phyloP scores from a whole-genome alignment of 371 early-diverging fungal genomes.

The Mucor mucedo region DNA sequence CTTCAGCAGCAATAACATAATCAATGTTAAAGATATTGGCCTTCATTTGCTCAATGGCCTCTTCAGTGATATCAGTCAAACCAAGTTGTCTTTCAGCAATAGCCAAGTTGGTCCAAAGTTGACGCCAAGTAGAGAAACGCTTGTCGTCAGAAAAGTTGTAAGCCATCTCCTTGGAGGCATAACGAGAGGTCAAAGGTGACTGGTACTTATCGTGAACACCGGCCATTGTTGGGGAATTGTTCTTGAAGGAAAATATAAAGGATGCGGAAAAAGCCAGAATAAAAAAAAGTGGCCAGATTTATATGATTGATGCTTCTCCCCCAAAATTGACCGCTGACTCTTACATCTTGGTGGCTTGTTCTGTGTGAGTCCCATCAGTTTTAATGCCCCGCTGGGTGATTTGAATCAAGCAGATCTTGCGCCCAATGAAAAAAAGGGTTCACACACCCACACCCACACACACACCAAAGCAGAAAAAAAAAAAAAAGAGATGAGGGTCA shows the following conservation, averaged over 20 bases:
- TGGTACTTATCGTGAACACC: slow-evolving; percentile 77
- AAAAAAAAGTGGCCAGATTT: slow-evolving; percentile 8
- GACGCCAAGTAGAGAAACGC: slow-evolving; percentile 93
- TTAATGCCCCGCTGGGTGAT: too few relatives aligned
- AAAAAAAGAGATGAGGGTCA: background rate
- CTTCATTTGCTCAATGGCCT: slow-evolving; percentile 90
- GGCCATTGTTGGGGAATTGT: slow-evolving; percentile 13
- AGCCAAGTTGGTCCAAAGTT: slow-evolving; percentile 94
- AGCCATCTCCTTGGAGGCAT: slow-evolving; percentile 97
- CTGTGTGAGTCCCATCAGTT: background rate
- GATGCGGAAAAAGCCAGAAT: background rate
- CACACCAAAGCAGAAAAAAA: too few relatives aligned
- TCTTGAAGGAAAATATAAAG: background rate
- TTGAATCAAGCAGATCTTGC: too few relatives aligned
- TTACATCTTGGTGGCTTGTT: slow-evolving; percentile 18
- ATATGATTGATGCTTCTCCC: background rate
- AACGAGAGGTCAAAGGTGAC: slow-evolving; percentile 94
- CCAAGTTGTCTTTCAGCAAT: slow-evolving; percentile 93
- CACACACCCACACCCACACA: too few relatives aligned
- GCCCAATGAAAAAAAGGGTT: too few relatives aligned
- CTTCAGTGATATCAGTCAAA: slow-evolving; percentile 84
- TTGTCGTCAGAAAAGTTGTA: slow-evolving; percentile 95
- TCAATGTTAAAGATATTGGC: slow-evolving; percentile 88
- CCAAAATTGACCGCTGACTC: slow-evolving; percentile 6
- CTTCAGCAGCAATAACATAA: slow-evolving; percentile 86